Conservation (phyloP, 106 monocot genomes). For the Phalaenopsis equestris region DNA sequence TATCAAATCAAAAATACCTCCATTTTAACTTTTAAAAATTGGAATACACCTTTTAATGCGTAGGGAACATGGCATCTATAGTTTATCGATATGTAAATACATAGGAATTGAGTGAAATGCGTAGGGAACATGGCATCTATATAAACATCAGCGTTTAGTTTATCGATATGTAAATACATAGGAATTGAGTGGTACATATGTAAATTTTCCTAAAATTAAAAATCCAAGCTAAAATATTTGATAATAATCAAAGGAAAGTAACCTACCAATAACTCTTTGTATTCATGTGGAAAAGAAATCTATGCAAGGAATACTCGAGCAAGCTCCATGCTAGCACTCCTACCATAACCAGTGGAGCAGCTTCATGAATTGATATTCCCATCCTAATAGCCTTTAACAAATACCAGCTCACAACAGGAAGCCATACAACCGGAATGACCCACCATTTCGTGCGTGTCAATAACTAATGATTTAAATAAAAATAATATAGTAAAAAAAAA, state of each 20-base stretch:
- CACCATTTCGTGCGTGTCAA: constrained; percentile 81
- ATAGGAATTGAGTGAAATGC: no score
- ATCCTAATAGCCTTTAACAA: constrained; percentile 34
- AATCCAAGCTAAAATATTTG: not conserved
- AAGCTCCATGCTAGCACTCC: constrained; percentile 82
- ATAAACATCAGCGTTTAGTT: no score
- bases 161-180: no score
- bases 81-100: no score
- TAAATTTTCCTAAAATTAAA: no score
- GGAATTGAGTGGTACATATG: no score
- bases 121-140: no score
- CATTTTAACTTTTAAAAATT: no score
- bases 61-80: no score
- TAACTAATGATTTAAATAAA: constrained; percentile 23
- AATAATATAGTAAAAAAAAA: not conserved
- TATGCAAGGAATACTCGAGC: constrained; percentile 77
- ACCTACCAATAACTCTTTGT: constrained; percentile 75
- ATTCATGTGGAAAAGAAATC: constrained; percentile 90
- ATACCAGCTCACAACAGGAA: constrained; percentile 77
- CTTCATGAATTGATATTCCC: constrained; percentile 44
- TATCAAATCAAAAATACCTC: no score
- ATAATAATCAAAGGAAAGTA: not conserved
- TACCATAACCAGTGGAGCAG: constrained; percentile 27
- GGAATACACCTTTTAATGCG: no score
- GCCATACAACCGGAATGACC: constrained; percentile 78